Base-by-base conservation (phyloP, 768 basidiomycete species). In the Lepiota subincarnata region DNA sequence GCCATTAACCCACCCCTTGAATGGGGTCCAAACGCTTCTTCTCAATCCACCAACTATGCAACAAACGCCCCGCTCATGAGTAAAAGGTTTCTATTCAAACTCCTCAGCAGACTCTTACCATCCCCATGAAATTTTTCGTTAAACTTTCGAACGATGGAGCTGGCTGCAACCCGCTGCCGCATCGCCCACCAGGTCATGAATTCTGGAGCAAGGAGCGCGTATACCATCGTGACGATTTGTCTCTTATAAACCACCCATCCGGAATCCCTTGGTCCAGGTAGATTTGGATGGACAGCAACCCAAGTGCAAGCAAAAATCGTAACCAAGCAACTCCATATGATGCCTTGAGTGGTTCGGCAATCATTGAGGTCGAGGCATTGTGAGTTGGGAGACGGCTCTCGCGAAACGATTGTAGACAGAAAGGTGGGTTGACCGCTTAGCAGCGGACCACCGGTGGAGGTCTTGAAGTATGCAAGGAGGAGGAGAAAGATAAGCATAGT, bases 121-220 rank as follows among this genome's bases (percentile, higher is more conserved):
- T 19, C 31, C 31, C 34, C 19, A 16, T 35, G 45, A 47, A 36
- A 36, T 16, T 35, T 47, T 34, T 35, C 45, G 14, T 47, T 47
- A 20, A 46, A 34, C 3, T 16, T 20, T 6, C 13, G 42, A 19
- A 19, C n/a, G 12, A 39, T 53, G 24, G 28, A 19, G 8, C 51
- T 18, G 1, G 31, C 34, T 1, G 31, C 51, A 2, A 56, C 5
- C 19, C 57, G 56, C 35, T 62, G 61, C 18, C 48, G 40, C 22
- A 59, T 8, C 1, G 61, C 58, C 57, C 58, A 64, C 5, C 24
- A 37, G 0, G 58, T 13, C 4, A 62, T 44, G 2, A 59, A 14
- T 18, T 62, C 63, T 5, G 63, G 61, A 2, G 53, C 58, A 14
- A 60, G n/a, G 6, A 53, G n/a, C 1, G 26, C 51, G 5, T 44